phyloP scores from a whole-genome alignment of 495 filamentous ascomycete genomes.

The Penicillium maclennaniae region DNA sequence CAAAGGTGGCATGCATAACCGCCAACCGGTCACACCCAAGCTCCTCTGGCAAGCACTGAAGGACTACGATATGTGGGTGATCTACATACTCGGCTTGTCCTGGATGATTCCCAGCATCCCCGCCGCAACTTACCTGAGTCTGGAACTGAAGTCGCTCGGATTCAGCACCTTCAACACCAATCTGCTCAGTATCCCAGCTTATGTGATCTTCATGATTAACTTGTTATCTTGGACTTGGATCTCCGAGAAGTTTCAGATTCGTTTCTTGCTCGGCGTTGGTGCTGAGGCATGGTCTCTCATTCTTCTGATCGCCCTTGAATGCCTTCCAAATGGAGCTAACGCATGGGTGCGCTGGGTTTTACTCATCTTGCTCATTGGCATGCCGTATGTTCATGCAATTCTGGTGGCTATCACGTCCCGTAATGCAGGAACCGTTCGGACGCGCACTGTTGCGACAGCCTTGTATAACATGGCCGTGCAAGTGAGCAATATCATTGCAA shows the following conservation, averaged over 20 bases:
- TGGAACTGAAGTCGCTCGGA: constrained; percentile 54
- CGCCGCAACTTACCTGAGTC: constrained; percentile 50
- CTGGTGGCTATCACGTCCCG: constrained; percentile 63
- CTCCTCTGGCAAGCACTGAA: constrained; percentile 46
- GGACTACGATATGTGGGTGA: constrained; percentile 52
- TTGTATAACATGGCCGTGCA: constrained; percentile 79
- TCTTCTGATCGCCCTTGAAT: constrained; percentile 49
- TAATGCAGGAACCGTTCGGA: constrained; percentile 65
- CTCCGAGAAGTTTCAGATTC: constrained; percentile 51
- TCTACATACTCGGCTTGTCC: constrained; percentile 51
- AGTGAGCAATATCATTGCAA: constrained; percentile 55
- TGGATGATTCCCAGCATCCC: constrained; percentile 49
- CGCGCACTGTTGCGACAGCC: constrained; percentile 57
- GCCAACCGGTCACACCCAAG: constrained; percentile 43
- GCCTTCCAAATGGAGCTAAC: constrained; percentile 30
- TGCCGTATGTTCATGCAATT: constrained; percentile 63
- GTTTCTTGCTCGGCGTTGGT: constrained; percentile 48
- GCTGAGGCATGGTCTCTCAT: constrained; percentile 55
- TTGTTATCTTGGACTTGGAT: constrained; percentile 49
- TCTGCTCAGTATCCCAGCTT: constrained; percentile 63
- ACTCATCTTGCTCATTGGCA: constrained; percentile 50
- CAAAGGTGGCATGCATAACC: constrained; percentile 66
- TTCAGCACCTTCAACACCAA: constrained; percentile 64
- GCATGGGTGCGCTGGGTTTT: constrained; percentile 53
- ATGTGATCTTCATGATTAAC: constrained; percentile 45